A percentile compares a stretch with the other conserved stretches of the same genome.
phyloP scores from a whole-genome alignment of 495 filamentous ascomycete species.

The Aspergillus leporis region DNA sequence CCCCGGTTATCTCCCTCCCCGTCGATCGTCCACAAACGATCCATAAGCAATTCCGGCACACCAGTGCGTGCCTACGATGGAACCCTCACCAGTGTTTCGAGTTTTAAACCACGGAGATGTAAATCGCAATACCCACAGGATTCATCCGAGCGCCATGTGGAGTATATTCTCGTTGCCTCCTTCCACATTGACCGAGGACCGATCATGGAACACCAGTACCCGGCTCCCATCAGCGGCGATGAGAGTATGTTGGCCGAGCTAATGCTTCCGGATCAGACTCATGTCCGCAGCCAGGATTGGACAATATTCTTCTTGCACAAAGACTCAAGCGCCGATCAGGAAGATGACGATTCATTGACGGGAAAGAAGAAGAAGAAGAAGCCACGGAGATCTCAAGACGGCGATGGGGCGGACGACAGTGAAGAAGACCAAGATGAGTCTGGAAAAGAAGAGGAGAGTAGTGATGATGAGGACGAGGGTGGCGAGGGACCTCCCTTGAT shows the following conservation, averaged over 20 bases:
- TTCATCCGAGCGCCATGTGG: conserved; percentile 85
- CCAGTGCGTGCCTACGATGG: conserved; percentile 46
- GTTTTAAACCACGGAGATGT: conserved; percentile 48
- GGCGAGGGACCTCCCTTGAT: conserved; percentile 84
- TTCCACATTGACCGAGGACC: conserved; percentile 96
- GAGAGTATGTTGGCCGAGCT: conserved; percentile 97
- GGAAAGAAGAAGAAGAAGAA: conserved; percentile 48
- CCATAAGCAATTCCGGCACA: conserved; percentile 47
- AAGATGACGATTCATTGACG: conserved; percentile 62
- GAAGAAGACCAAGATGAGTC: conserved; percentile 49
- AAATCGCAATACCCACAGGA: conserved; percentile 87
- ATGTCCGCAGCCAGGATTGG: conserved; percentile 95
- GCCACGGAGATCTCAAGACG: conserved; percentile 37
- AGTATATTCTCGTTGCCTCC: conserved; percentile 97
- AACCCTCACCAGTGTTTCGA: conserved; percentile 34
- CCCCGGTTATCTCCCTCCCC: conserved; percentile 56
- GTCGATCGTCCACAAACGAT: conserved; percentile 54
- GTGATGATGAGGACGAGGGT: conserved; percentile 61
- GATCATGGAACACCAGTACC: conserved; percentile 98
- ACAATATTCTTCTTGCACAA: conserved; percentile 99
- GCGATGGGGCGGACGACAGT: conserved; percentile 44
- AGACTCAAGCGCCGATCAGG: conserved; percentile 72
- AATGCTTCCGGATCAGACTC: conserved; percentile 97
- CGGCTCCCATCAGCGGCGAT: conserved; percentile 91
- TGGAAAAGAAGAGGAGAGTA: conserved; percentile 46